These are phyloP conservation scores for Scedosporium boydii DNA, from an alignment of 2,329 filamentous ascomycete genomes.

Conservation along the genomic window DNA sequence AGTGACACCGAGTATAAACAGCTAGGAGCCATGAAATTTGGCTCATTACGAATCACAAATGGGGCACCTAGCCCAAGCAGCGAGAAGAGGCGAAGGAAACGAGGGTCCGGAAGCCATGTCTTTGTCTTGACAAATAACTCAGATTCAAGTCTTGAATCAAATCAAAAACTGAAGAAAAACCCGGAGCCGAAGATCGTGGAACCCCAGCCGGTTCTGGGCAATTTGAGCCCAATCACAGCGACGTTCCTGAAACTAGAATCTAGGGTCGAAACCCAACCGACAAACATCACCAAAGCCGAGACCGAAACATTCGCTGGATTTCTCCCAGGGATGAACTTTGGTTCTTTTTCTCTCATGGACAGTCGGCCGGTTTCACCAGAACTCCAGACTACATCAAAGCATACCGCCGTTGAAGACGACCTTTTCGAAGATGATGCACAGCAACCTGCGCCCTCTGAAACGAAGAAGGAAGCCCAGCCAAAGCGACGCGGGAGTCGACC, in stretches of 20 bases:
- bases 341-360: slow-evolving; percentile 24
- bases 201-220: neutral
- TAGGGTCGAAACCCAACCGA: neutral
- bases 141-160: neutral
- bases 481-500: neutral
- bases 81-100: slow-evolving; percentile 5
- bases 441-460: slow-evolving; percentile 4
- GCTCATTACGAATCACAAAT: slow-evolving; percentile 53
- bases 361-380: slow-evolving; percentile 19
- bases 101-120: neutral
- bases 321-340: slow-evolving; percentile 12
- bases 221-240: slow-evolving; percentile 4
- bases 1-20: slow-evolving; percentile 49
- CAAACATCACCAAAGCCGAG: neutral
- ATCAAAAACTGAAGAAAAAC: neutral
- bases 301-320: neutral
- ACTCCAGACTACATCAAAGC: slow-evolving; percentile 36
- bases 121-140: neutral
- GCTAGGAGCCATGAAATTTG: slow-evolving; percentile 52
- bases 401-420: slow-evolving; percentile 35
- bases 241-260: slow-evolving; percentile 8
- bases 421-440: slow-evolving; percentile 32
- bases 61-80: slow-evolving; percentile 42
- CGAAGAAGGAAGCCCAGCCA: slow-evolving; percentile 18
- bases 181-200: neutral